A percentile compares a stretch with the other conserved stretches of the same genome.
Conservation (phyloP, 106 monocot genomes). For the Alisma plantagoaquatica region DNA sequence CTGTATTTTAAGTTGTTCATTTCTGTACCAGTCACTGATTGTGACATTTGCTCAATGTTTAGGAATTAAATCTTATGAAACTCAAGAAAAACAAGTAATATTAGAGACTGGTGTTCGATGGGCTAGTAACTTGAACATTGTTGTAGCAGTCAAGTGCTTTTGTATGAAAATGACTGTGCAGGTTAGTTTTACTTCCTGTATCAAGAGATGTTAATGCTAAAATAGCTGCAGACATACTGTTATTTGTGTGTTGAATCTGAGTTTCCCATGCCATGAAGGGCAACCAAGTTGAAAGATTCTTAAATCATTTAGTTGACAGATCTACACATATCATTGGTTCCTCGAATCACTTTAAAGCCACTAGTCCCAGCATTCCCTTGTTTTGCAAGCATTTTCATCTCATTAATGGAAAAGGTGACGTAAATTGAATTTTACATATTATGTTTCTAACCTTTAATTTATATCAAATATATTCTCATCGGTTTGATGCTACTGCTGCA, state of each 20-base stretch:
- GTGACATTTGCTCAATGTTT: too few species aligned
- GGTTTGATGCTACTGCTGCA: too few species aligned
- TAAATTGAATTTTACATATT: too few species aligned
- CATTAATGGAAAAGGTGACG: constrained; percentile 48
- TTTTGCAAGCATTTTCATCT: constrained; percentile 8
- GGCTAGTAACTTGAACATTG: constrained; percentile 67
- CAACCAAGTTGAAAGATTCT: not conserved
- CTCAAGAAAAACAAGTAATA: constrained; percentile 63
- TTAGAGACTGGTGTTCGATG: constrained; percentile 63
- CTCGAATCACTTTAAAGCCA: constrained; percentile 12
- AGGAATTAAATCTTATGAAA: constrained; percentile 84
- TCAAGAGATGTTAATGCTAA: too few species aligned
- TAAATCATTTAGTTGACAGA: constrained; percentile 1
- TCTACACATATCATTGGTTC: constrained; percentile 4
- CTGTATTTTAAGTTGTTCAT: too few species aligned
- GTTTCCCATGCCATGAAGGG: not conserved
- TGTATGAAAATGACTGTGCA: constrained; percentile 41
- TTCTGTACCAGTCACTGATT: too few species aligned
- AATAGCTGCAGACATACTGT: too few species aligned
- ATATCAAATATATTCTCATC: too few species aligned
- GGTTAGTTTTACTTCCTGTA: constrained; percentile 30
- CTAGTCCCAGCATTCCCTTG: constrained; percentile 16
- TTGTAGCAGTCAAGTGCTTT: constrained; percentile 31
- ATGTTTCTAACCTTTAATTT: too few species aligned
- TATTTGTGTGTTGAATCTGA: too few species aligned